Percentiles rank a stretch among this genome's conserved stretches.
Conservation (phyloP, 2,329 filamentous ascomycete species). For the Chaetomium globosum region DNA sequence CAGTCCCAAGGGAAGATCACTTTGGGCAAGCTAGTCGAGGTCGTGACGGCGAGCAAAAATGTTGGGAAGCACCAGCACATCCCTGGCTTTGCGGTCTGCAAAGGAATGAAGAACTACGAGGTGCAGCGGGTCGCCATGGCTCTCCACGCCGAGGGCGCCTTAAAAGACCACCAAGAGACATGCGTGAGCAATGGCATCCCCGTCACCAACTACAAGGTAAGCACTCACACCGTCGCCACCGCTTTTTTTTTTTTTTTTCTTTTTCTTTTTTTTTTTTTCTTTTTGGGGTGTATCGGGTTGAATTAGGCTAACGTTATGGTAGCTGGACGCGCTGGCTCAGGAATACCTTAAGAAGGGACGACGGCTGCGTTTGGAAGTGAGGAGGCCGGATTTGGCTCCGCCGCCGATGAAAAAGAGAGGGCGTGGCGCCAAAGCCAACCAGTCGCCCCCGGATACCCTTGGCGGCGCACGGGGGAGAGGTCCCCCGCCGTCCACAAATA, state of each 20-base stretch:
- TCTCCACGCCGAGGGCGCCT: conserved; percentile 71
- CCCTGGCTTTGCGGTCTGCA: conserved; percentile 68
- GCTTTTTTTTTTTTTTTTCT: not conserved
- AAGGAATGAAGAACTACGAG: conserved; percentile 70
- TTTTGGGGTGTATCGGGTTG: no score
- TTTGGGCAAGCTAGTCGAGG: conserved; percentile 78
- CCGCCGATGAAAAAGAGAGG: conserved; percentile 32
- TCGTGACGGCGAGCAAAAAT: conserved; percentile 69
- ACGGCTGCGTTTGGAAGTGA: conserved; percentile 48
- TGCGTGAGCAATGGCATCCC: conserved; percentile 67
- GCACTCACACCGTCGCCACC: conserved; percentile 39
- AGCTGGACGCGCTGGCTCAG: conserved; percentile 48
- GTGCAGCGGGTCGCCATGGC: conserved; percentile 82
- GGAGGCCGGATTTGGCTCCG: not conserved
- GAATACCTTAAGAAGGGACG: conserved; percentile 47
- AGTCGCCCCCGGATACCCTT: not conserved
- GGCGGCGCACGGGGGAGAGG: conserved; percentile 36
- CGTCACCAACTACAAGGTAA: conserved; percentile 70
- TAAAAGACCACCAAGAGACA: conserved; percentile 70
- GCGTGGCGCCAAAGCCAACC: conserved; percentile 2
- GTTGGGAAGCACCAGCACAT: conserved; percentile 59
- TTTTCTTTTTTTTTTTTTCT: no score
- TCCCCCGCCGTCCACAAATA: conserved; percentile 49
- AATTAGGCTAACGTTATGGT: not conserved
- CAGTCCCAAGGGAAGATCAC: conserved; percentile 63